A percentile compares a stretch with the other conserved stretches of the same genome.
Evolutionary conservation across 805 yeast genomes (phyloP).

Genomic region (Metschnikowia cerradonensis): DNA sequence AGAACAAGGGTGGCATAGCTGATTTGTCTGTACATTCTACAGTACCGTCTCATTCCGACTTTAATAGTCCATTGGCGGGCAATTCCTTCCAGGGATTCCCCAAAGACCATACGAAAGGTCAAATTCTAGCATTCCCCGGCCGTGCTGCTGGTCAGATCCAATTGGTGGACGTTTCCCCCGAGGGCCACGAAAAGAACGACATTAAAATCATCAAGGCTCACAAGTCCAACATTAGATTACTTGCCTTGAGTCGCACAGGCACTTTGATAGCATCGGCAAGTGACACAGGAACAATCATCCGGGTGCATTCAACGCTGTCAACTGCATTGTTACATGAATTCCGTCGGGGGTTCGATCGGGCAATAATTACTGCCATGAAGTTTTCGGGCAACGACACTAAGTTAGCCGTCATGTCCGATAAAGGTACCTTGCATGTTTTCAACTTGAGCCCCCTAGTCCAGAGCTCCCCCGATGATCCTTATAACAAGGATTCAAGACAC

Average conservation of each 20-base stretch:
- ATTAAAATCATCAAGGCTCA: constrained; percentile 77
- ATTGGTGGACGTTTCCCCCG: constrained; percentile 67
- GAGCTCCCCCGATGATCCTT: constrained; percentile 7
- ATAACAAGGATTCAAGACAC: neutral
- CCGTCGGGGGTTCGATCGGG: constrained; percentile 85
- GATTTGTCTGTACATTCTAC: constrained; percentile 42
- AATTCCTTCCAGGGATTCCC: constrained; percentile 6
- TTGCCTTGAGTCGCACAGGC: constrained; percentile 62
- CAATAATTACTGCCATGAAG: constrained; percentile 74
- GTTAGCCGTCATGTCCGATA: constrained; percentile 84
- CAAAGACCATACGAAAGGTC: constrained; percentile 27
- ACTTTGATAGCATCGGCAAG: constrained; percentile 76
- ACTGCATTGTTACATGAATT: constrained; percentile 78
- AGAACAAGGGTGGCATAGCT: constrained; percentile 61
- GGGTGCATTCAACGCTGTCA: constrained; percentile 65
- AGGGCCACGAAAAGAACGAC: constrained; percentile 57
- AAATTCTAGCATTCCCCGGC: constrained; percentile 74
- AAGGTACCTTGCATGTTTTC: constrained; percentile 83
- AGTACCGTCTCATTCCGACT: constrained; percentile 3
- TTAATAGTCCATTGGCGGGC: constrained; percentile 11
- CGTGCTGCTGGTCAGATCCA: constrained; percentile 74
- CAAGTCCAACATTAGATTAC: constrained; percentile 56
- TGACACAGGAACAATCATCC: constrained; percentile 74
- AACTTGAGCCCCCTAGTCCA: constrained; percentile 36
- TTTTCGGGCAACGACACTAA: constrained; percentile 74